Evolutionary conservation across 768 basidiomycete species (phyloP).

Genomic region (Hydnomerulius pinastri): DNA sequence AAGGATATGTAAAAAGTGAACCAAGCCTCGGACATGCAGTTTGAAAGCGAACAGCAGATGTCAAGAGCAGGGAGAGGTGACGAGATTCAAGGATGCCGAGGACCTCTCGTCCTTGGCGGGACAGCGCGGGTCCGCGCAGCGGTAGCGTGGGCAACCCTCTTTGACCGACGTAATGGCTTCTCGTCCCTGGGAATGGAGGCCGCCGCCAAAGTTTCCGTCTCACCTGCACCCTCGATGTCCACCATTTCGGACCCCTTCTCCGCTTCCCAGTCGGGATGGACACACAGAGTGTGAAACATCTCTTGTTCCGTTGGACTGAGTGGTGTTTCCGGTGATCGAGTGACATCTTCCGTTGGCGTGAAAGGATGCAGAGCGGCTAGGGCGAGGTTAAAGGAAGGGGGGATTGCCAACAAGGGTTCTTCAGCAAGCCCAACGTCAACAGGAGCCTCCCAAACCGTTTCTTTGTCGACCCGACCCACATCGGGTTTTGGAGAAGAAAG

Average conservation of each 20-base stretch:
- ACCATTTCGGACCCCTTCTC: conserved; percentile 35
- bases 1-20: neutral
- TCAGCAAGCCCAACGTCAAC: conserved; percentile 21
- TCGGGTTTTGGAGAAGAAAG: conserved; percentile 5
- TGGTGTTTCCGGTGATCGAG: conserved; percentile 38
- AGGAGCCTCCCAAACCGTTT: conserved; percentile 21
- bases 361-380: conserved; percentile 29
- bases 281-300: conserved; percentile 67
- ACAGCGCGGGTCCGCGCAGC: conserved; percentile 50
- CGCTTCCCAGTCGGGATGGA: conserved; percentile 52
- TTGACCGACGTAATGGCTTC: conserved; percentile 47
- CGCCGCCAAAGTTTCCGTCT: neutral
- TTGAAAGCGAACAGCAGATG: conserved; percentile 1
- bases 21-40: neutral
- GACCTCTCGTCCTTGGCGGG: conserved; percentile 29
- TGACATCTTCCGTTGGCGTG: conserved; percentile 12
- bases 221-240: conserved; percentile 14
- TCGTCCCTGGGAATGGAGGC: conserved; percentile 5
- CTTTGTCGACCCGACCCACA: conserved; percentile 5
- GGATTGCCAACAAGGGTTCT: conserved; percentile 23
- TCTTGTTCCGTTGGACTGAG: conserved; percentile 71
- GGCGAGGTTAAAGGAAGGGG: conserved; percentile 31
- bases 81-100: conserved; percentile 25
- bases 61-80: neutral
- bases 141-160: conserved; percentile 63